phyloP scores from a whole-genome alignment of 345 rosid species.

The Leavenworthia alabamica region DNA sequence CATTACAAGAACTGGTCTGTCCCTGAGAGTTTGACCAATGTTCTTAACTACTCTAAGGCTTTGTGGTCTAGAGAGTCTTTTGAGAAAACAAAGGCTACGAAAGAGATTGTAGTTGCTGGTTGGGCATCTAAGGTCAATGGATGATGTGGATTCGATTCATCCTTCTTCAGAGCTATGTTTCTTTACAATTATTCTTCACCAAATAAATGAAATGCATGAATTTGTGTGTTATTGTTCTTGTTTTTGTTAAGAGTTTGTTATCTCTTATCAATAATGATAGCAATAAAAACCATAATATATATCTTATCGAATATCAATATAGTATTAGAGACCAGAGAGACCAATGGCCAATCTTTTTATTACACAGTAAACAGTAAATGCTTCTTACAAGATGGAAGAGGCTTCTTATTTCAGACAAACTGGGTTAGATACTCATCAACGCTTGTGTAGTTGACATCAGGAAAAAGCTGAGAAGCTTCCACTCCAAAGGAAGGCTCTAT shows the following conservation, averaged over 20 bases:
- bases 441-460: conserved; percentile 40
- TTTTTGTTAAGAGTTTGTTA: not conserved
- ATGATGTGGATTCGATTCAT: conserved; percentile 5
- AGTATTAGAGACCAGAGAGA: conserved; percentile 1
- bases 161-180: conserved; percentile 1
- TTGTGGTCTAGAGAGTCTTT: conserved; percentile 58
- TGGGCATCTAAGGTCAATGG: conserved; percentile 24
- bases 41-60: conserved; percentile 49
- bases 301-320: conserved; percentile 3
- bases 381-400: not conserved
- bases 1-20: conserved; percentile 85
- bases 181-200: not conserved
- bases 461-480: conserved; percentile 31
- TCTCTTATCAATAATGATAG: not conserved
- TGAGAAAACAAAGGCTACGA: conserved; percentile 49
- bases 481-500: conserved; percentile 23
- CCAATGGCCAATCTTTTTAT: not conserved
- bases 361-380: conserved; percentile 1
- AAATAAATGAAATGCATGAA: conserved; percentile 11
- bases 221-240: not conserved
- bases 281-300: not conserved
- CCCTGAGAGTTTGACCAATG: conserved; percentile 56
- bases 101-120: conserved; percentile 25
- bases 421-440: conserved; percentile 38
- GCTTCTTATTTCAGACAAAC: conserved; percentile 10